These are phyloP conservation scores for Pilaira anomala DNA, from an alignment of 192 early-diverging fungal species.

Conservation along the genomic window DNA sequence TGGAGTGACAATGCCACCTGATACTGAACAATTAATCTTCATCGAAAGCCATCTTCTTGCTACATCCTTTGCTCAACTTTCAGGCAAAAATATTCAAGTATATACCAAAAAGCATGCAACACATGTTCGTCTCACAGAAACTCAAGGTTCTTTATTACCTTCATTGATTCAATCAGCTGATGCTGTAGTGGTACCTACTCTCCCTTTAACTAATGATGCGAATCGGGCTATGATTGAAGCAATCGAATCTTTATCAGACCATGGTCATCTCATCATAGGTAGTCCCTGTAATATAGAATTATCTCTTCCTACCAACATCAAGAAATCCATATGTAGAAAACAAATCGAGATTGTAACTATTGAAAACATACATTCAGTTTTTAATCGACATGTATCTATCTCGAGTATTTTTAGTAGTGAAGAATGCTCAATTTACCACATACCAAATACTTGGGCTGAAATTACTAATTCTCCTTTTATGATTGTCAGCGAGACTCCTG, in stretches of 20 bases:
- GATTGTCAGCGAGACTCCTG: not conserved
- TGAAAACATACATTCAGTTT: not conserved
- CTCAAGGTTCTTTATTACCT: conserved; percentile 20
- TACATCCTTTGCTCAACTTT: not conserved
- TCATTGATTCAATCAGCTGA: conserved; percentile 23
- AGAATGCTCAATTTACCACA: not conserved
- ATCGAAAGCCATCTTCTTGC: conserved; percentile 12
- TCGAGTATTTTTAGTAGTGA: not conserved
- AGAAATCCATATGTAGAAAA: not conserved
- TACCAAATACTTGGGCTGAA: not conserved
- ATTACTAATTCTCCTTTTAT: not conserved
- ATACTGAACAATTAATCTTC: conserved; percentile 16
- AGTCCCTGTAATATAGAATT: not conserved
- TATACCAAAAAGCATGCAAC: conserved; percentile 17
- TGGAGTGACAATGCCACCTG: not conserved
- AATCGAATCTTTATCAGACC: not conserved
- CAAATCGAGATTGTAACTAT: not conserved
- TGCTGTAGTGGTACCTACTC: conserved; percentile 8
- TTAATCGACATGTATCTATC: not conserved
- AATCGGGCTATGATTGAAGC: not conserved
- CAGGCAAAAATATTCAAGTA: conserved; percentile 14
- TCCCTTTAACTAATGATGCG: not conserved
- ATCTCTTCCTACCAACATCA: not conserved
- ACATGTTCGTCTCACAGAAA: conserved; percentile 30
- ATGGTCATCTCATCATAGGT: not conserved